Evolutionary conservation across 805 yeast species (phyloP).

Genomic region (Hermanozyma aechmeae): DNA sequence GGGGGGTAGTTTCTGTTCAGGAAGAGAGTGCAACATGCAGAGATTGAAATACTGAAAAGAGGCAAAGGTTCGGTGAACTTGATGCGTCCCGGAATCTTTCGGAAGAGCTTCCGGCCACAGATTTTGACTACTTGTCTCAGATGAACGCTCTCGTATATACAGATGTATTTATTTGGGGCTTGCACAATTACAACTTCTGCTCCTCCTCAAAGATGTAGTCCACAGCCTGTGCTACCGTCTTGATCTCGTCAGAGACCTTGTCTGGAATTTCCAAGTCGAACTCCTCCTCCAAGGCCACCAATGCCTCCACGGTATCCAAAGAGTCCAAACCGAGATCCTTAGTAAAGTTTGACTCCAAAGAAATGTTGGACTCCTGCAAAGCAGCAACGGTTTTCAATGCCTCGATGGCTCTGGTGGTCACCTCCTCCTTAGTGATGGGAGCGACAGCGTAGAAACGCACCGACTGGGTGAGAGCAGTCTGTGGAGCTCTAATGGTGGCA

Average conservation of each 20-base stretch:
- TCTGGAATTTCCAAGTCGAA: slow-evolving; percentile 79
- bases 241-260: slow-evolving; percentile 86
- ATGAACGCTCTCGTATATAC: too few species aligned
- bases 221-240: slow-evolving; percentile 88
- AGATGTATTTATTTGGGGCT: too few species aligned
- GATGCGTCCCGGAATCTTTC: too few species aligned
- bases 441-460: slow-evolving; percentile 52
- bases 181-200: slow-evolving; percentile 26
- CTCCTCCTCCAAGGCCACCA: slow-evolving; percentile 81
- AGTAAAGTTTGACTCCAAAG: slow-evolving; percentile 44
- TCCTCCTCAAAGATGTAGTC: slow-evolving; percentile 71
- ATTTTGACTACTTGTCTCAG: too few species aligned
- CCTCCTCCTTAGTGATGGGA: slow-evolving; percentile 66
- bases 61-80: too few species aligned
- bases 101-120: too few species aligned
- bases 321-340: slow-evolving; percentile 86
- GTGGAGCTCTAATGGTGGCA: slow-evolving; percentile 5
- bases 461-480: slow-evolving; percentile 14
- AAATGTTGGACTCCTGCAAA: slow-evolving; percentile 34
- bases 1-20: too few species aligned
- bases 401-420: slow-evolving; percentile 70
- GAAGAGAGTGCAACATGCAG: too few species aligned
- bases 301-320: slow-evolving; percentile 88
- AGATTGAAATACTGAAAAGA: too few species aligned
- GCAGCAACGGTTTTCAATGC: slow-evolving; percentile 55